A percentile compares a stretch with the other conserved stretches of the same genome.
Evolutionary conservation across 306 rosid genomes (phyloP).

Genomic region (Rubus idaeus): DNA sequence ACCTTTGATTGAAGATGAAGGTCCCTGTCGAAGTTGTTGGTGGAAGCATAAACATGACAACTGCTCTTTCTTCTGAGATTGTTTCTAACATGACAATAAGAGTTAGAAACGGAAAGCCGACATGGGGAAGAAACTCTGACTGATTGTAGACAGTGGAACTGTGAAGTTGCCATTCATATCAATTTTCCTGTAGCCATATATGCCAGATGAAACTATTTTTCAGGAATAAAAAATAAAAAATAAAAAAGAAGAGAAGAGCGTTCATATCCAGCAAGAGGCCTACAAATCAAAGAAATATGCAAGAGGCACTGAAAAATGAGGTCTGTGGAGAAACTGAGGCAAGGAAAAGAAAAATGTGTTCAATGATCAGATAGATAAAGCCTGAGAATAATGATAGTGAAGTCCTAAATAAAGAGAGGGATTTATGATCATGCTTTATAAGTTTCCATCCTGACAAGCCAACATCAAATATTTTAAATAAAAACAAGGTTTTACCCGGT

Average conservation of each 20-base stretch:
- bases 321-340: background rate
- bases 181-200: conserved; percentile 4
- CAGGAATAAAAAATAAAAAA: background rate
- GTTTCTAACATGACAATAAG: background rate
- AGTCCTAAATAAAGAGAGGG: background rate
- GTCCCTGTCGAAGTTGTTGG: conserved; percentile 4
- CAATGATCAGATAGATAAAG: background rate
- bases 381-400: background rate
- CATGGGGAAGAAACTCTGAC: conserved; percentile 18
- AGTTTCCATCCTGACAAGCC: background rate
- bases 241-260: background rate
- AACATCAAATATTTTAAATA: background rate
- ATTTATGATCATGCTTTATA: background rate
- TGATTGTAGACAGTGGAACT: conserved; percentile 14
- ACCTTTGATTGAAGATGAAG: conserved; percentile 17
- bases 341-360: background rate
- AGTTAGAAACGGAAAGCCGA: conserved; percentile 9
- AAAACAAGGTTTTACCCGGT: background rate
- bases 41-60: conserved; percentile 28
- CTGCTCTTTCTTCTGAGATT: conserved; percentile 13
- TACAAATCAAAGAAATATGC: background rate
- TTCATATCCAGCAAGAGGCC: background rate
- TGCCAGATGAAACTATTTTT: background rate
- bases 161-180: conserved; percentile 26
- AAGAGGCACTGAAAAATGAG: background rate